Evolutionary conservation across 2,329 filamentous ascomycete genomes (phyloP), one percentile per base, ranked within the genome.

Genomic region (Cadophora sp.): DNA sequence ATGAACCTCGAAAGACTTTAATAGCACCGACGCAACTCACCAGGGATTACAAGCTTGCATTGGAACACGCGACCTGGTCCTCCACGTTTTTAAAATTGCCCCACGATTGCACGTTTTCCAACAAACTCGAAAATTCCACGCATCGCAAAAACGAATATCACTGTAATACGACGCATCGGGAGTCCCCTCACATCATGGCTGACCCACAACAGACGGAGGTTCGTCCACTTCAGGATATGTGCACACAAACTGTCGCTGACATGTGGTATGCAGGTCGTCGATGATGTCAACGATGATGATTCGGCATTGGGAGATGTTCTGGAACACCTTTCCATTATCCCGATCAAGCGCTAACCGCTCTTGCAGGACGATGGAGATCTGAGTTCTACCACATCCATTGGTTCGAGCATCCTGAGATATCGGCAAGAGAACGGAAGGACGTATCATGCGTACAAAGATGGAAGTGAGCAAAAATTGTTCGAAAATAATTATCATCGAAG

Each of bases 331-430:
- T 46, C 12, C 12, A 26, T 6, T 43, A 26, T n/a, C n/a, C 29
- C n/a, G 1, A 31, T 7, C 22, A 51, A 61, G n/a, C 31, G 24
- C 50, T 66, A 58, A 40, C 56, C 12, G 27, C 29, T n/a, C 55
- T 22, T 27, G 19, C 29, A 66, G 64, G 43, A 61, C 3, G 48
- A 67, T 24, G 51, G 7, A 22, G 62, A 64, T 26, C 8, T 59
- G 8, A 66, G 58, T 46, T 71, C 66, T 8, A 72, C 71, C 7
- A 65, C 63, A 22, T 73, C 71, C 4, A 60, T 73, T 22, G 55
- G 56, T 16, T 79, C 79, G 0, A 81, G 79, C 66, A 79, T 82
- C 50, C 67, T 77, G 46, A 72, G 75, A n/a, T 80, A 80, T 68
- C 77, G 79, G 14, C 71, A 75, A 8, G 79, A 81, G 51, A 73